phyloP scores from a whole-genome alignment of 1,284 basidiomycete species.

The Puccinia hordei region DNA sequence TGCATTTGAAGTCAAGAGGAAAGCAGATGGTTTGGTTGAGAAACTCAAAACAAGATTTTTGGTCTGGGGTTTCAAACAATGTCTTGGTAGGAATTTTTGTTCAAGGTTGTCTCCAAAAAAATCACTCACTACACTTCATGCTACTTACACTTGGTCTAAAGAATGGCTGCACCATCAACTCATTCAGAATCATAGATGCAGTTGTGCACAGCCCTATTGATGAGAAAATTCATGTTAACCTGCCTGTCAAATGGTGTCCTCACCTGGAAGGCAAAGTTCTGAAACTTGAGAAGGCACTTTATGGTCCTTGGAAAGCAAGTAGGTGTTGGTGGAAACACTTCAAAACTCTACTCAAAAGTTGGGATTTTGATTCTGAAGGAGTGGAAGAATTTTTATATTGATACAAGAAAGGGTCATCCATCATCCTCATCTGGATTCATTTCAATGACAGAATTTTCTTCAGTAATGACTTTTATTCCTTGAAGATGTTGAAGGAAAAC shows the following conservation, averaged over 20 bases:
- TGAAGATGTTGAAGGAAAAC: neutral
- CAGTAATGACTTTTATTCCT: neutral
- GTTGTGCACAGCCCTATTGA: neutral
- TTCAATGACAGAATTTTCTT: conserved; percentile 2
- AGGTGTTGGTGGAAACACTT: conserved; percentile 29
- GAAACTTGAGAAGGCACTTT: neutral
- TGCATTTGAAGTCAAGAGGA: too few relatives aligned
- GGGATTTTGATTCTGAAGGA: neutral
- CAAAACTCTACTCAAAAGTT: neutral
- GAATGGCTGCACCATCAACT: neutral
- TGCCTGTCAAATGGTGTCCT: neutral
- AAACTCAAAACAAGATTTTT: too few relatives aligned
- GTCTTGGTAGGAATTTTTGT: too few relatives aligned
- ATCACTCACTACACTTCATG: too few relatives aligned
- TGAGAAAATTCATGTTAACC: neutral
- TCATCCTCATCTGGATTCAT: conserved; percentile 22
- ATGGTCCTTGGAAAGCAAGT: neutral
- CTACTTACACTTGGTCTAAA: too few relatives aligned
- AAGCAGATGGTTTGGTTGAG: too few relatives aligned
- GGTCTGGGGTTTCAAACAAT: too few relatives aligned
- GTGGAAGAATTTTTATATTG: conserved; percentile 12
- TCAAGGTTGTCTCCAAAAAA: too few relatives aligned
- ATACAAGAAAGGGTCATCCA: neutral
- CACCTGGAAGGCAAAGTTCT: neutral
- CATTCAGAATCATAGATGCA: neutral